Base-by-base conservation (phyloP, 2,329 filamentous ascomycete genomes). In the Rutstroemia sp. region DNA sequence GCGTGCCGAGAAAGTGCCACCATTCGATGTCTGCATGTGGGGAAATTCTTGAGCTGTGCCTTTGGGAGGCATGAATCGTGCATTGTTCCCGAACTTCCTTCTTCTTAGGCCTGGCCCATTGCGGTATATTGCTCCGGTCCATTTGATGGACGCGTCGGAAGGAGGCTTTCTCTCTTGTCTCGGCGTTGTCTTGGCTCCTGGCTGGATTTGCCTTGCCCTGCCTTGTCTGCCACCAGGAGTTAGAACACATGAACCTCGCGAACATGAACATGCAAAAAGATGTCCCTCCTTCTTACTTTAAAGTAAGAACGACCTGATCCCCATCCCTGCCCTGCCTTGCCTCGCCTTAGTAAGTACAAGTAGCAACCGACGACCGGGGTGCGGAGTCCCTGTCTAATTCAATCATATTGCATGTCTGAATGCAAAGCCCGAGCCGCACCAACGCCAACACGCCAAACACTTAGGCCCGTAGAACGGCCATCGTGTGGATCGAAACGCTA, bases 381-480 rank as follows among this genome's bases (percentile, higher is more conserved):
- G 37, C 21, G 34, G 19, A 39, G 27, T 44, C 37, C 37, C 30
- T 37, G 7, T 54, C 38, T 19, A 10, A 44, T 49, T 30, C 45
- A 54, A 49, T 54, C 52, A 54, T 42, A 12, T 34, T 54, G 18
- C 45, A 49, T 50, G 23, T 23, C 34, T 41, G 18, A 18, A 55
- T 30, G 34, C 39, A 50, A 23, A 50, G 37, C n/a, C 52, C 52
- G 52, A 55, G 52, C 52, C 52, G 46, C 46, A 52, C 48, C 39
- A 56, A 52, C 49, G 48, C 48, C 54, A 56, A n/a, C 30, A 39
- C 27, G 7, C 48, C 9, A 38, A 52, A 52, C 49, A 27, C 30
- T 42, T 34, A 30, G 23, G 27, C 30, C 46, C 46, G 23, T 30
- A 30, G 23, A 49, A 49, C 23, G 23, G 34, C 41, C 34, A 27